A percentile compares a stretch with the other conserved stretches of the same genome.
phyloP scores from a whole-genome alignment of 805 yeast species.

The Peterozyma toletana region DNA sequence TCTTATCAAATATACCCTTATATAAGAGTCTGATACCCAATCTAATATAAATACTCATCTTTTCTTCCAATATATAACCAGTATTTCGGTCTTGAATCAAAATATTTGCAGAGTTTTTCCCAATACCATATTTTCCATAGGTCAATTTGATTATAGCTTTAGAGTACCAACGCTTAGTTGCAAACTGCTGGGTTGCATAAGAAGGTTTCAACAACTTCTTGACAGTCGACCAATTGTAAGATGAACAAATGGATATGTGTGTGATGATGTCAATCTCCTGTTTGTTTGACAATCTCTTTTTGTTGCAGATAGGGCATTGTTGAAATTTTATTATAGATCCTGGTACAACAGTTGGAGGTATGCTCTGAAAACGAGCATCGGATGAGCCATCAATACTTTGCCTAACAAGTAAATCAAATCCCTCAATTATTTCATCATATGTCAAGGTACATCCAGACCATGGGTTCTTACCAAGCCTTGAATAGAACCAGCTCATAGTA shows the following conservation, averaged over 20 bases:
- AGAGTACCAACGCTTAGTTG: slow-evolving; percentile 84
- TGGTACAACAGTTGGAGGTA: slow-evolving; percentile 2
- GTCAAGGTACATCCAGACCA: slow-evolving; percentile 51
- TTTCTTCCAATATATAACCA: slow-evolving; percentile 87
- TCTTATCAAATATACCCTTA: slow-evolving; percentile 57
- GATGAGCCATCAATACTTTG: slow-evolving; percentile 1
- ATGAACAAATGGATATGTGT: slow-evolving; percentile 82
- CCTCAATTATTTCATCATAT: slow-evolving; percentile 35
- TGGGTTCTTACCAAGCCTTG: slow-evolving; percentile 32
- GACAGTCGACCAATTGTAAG: slow-evolving; percentile 67
- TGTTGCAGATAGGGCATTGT: slow-evolving; percentile 76
- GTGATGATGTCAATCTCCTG: slow-evolving; percentile 67
- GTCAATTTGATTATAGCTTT: slow-evolving; percentile 77
- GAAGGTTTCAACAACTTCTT: slow-evolving; percentile 56
- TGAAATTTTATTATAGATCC: slow-evolving; percentile 49
- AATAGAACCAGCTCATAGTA: slow-evolving; percentile 48
- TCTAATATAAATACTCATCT: slow-evolving; percentile 83
- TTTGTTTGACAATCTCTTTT: slow-evolving; percentile 44
- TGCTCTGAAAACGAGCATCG: background rate
- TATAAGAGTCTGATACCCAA: slow-evolving; percentile 82
- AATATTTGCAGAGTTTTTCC: slow-evolving; percentile 89
- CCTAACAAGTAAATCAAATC: slow-evolving; percentile 33
- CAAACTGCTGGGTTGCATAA: slow-evolving; percentile 74
- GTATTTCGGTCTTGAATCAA: slow-evolving; percentile 87
- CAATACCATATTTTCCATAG: slow-evolving; percentile 81